phyloP scores from a whole-genome alignment of 345 rosid genomes.

The thale cress (Arabidopsis thaliana) region TAIR10.1 NC_003076.8:659001-659500 shows the following conservation, averaged over 20 bases:
- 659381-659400: neutral
- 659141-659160: neutral
- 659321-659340: neutral
- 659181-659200: neutral
- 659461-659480: constrained; percentile 96
- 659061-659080: neutral
- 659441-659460: constrained; percentile 91
- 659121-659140: neutral
- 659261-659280: neutral
- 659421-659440: constrained; percentile 70
- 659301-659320: neutral
- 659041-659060: neutral
- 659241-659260: neutral
- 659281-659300: neutral
- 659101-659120: neutral
- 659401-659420: constrained; percentile 73
- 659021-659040: neutral
- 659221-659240: neutral
- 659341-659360: neutral
- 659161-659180: neutral
- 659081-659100: neutral
- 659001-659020: neutral
- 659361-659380: neutral
- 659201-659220: neutral
- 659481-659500: constrained; percentile 83